Percentiles rank a stretch among this genome's conserved stretches.
Evolutionary conservation across 345 rosid genomes (phyloP).

Genomic region (Citrus reticulata): DNA sequence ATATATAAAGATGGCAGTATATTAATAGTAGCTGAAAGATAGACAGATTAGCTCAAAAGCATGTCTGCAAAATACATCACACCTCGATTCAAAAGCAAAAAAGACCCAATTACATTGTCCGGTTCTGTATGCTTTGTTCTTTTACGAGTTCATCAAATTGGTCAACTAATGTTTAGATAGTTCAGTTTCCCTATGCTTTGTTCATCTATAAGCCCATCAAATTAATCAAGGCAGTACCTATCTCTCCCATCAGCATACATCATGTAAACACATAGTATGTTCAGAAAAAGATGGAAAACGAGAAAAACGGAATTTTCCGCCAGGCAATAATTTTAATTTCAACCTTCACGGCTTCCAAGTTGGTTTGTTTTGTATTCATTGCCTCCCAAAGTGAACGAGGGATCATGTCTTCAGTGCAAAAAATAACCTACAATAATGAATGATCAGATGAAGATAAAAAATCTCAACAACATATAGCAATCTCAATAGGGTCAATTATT

Average conservation of each 20-base stretch:
- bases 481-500: not conserved
- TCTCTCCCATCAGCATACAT: not conserved
- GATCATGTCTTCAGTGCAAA: constrained; percentile 78
- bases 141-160: not conserved
- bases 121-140: not conserved
- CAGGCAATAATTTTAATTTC: not conserved
- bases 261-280: not conserved
- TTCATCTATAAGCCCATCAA: not conserved
- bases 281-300: not conserved
- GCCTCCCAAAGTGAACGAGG: constrained; percentile 69
- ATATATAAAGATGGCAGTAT: not conserved
- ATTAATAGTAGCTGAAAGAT: not conserved
- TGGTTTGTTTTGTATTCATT: constrained; percentile 63
- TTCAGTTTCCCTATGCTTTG: not conserved
- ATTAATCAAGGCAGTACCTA: not conserved
- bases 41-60: not conserved
- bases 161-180: not conserved
- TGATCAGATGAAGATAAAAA: not conserved
- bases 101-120: not conserved
- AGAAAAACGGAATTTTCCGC: not conserved
- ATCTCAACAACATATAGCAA: not conserved
- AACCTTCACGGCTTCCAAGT: constrained; percentile 59
- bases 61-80: not conserved
- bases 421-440: constrained; percentile 43
- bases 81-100: not conserved